These are phyloP conservation scores for Fusarium solani-melongenae DNA, from an alignment of 2,329 filamentous ascomycete species.

Conservation along the genomic window DNA sequence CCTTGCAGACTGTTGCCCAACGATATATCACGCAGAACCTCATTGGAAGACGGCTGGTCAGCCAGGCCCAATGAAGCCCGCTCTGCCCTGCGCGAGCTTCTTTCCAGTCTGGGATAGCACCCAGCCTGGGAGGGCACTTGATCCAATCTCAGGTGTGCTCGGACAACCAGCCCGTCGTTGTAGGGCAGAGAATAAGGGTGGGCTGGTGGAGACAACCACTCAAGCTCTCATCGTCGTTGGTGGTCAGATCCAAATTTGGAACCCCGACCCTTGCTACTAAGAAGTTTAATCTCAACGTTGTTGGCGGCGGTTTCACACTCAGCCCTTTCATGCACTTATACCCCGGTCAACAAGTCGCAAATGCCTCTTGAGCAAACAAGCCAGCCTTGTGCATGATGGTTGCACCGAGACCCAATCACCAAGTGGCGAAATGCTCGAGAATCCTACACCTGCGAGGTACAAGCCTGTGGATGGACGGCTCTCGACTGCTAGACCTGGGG, in stretches of 20 bases:
- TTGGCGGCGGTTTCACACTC: slow-evolving; percentile 33
- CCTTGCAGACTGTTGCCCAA: not conserved
- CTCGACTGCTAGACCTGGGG: slow-evolving; percentile 2
- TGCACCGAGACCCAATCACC: slow-evolving; percentile 7
- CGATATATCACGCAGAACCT: slow-evolving; percentile 20
- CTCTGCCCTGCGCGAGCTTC: slow-evolving; percentile 16
- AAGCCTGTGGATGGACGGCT: not conserved
- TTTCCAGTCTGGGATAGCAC: not conserved
- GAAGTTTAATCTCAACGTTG: slow-evolving; percentile 40
- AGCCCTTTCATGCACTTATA: slow-evolving; percentile 12
- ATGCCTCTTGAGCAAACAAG: not conserved
- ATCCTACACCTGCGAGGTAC: slow-evolving; percentile 8
- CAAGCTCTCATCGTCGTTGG: slow-evolving; percentile 11
- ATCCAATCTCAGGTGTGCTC: not conserved
- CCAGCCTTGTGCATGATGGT: slow-evolving; percentile 16
- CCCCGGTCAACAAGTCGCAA: slow-evolving; percentile 4
- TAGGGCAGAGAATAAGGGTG: slow-evolving; percentile 24
- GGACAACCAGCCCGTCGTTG: slow-evolving; percentile 9
- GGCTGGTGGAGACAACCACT: not conserved
- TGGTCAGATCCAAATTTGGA: slow-evolving; percentile 18
- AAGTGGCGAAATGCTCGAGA: not conserved
- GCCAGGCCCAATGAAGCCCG: not conserved
- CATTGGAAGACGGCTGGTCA: not conserved
- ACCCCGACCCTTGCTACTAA: slow-evolving; percentile 29
- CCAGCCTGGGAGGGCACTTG: not conserved